A percentile compares a stretch with the other conserved stretches of the same genome.
These are phyloP conservation scores for Hysterangium stoloniferum DNA, from an alignment of 768 basidiomycete species.

Conservation along the genomic window DNA sequence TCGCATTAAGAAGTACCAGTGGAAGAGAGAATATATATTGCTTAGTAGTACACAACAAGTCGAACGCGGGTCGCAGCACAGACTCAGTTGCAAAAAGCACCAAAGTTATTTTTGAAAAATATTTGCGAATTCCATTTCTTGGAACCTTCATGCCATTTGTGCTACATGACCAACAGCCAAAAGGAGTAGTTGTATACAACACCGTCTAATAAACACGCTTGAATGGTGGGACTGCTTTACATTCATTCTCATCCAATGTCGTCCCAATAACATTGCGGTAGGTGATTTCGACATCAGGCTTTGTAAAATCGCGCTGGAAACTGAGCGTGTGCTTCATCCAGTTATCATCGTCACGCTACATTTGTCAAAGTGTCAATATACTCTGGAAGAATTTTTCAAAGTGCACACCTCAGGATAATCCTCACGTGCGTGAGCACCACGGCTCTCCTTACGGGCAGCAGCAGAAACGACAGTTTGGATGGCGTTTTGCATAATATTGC, in stretches of 20 bases:
- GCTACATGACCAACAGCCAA: no score
- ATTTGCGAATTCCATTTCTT: no score
- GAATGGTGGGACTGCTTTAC: slow-evolving; percentile 96
- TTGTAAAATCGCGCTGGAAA: slow-evolving; percentile 73
- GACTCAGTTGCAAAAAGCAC: neutral
- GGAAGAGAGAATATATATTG: neutral
- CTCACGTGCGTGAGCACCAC: slow-evolving; percentile 98
- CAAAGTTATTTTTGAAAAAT: neutral
- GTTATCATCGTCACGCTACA: slow-evolving; percentile 69
- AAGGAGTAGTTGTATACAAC: neutral
- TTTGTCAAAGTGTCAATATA: slow-evolving; percentile 10
- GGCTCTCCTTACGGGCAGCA: slow-evolving; percentile 91
- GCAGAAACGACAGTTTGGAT: slow-evolving; percentile 92
- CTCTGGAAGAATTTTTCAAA: no score
- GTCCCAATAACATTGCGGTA: slow-evolving; percentile 81
- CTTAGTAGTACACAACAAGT: no score
- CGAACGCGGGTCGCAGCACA: no score
- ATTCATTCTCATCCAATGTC: slow-evolving; percentile 93
- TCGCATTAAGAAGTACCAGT: no score
- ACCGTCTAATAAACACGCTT: slow-evolving; percentile 78
- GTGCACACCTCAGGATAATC: slow-evolving; percentile 83
- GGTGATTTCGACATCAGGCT: slow-evolving; percentile 79
- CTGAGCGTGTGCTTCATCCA: slow-evolving; percentile 57
- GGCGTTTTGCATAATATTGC: slow-evolving; percentile 92
- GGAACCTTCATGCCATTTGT: no score